phyloP scores from a whole-genome alignment of 208 protist species.

The Trypanosoma boissoni region DNA sequence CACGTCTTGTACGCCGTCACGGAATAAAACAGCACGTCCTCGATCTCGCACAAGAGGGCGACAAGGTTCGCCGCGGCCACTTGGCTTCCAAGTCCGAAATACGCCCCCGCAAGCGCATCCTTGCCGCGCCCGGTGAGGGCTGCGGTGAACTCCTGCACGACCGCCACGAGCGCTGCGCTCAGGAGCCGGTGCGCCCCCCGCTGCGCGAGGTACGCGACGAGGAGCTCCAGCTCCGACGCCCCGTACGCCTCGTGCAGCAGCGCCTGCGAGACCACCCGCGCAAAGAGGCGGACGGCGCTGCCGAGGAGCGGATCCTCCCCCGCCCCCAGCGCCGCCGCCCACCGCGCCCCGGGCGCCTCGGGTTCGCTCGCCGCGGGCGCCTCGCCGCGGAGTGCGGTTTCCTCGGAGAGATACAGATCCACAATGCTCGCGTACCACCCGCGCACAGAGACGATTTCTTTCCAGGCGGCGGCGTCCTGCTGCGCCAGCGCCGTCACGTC shows the following conservation, averaged over 20 bases:
- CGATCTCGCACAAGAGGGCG: slow-evolving; percentile 49
- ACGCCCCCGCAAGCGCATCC: slow-evolving; percentile 4
- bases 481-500: slow-evolving; percentile 60
- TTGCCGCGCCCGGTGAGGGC: slow-evolving; percentile 1
- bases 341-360: too few species aligned
- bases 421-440: slow-evolving; percentile 70
- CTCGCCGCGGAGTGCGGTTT: too few species aligned
- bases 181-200: slow-evolving; percentile 39
- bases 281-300: slow-evolving; percentile 44
- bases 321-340: not conserved
- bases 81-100: slow-evolving; percentile 38
- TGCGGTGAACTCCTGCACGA: slow-evolving; percentile 52
- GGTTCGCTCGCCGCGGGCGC: too few species aligned
- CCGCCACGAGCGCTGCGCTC: slow-evolving; percentile 41
- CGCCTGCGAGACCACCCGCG: slow-evolving; percentile 50
- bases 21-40: slow-evolving; percentile 76
- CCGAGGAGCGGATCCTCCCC: slow-evolving; percentile 20
- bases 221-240: slow-evolving; percentile 55
- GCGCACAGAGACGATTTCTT: slow-evolving; percentile 44
- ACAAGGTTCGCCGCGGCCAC: slow-evolving; percentile 47
- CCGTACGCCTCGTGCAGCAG: slow-evolving; percentile 67
- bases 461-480: slow-evolving; percentile 57
- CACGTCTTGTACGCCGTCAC: slow-evolving; percentile 5
- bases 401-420: slow-evolving; percentile 49
- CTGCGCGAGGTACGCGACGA: slow-evolving; percentile 52